Evolutionary conservation across 331 rosid species (phyloP), one percentile per base, ranked within the genome.

Genomic region (Rhamnella rubrinervis): DNA sequence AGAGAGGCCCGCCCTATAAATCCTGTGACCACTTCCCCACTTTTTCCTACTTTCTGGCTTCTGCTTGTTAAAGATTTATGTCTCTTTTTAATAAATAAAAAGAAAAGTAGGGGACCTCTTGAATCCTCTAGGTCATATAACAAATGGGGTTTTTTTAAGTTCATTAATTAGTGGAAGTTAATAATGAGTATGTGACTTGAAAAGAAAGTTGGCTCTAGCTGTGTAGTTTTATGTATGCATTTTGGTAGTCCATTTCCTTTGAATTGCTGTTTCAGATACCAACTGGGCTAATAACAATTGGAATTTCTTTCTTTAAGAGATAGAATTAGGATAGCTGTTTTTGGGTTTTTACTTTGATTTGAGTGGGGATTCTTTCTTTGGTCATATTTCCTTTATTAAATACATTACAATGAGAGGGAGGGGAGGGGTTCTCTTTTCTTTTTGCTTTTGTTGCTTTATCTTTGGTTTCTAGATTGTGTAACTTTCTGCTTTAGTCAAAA

Each of bases 21-120:
- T 77, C 97, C 26, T 85, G 96, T 89, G 97, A 91, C 85, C 79
- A 85, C 85, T 85, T 13, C 38, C 78, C 83, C 84, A 85, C 88
- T 82, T 85, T 85, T 85, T 58, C 52, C 56, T 77, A 52, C 86
- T 68, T 83, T 85, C 37, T 70, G 65, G 65, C 71, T 79, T 76
- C 47, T 79, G 55, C 63, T 68, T 39, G 71, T 73, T 81, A 78
- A 79, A 71, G 74, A 66, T 67, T 75, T 74, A 70, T 61, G 68
- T 80, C 77, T 71, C 52, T 58, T 60, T 23, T 23, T 23, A 1
- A 23, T 23, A 23, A 23, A 23, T 23, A 53, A 64, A 55, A 53
- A 52, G 61, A 66, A 10, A 26, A 51, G 58, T 19, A 16, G 56
- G 62, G 64, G 66, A 18, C 44, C 71, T 70, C 73, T 69, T 56